These are phyloP conservation scores for Cladosporium sp. DNA, from an alignment of 2,329 filamentous ascomycete species.

Conservation along the genomic window DNA sequence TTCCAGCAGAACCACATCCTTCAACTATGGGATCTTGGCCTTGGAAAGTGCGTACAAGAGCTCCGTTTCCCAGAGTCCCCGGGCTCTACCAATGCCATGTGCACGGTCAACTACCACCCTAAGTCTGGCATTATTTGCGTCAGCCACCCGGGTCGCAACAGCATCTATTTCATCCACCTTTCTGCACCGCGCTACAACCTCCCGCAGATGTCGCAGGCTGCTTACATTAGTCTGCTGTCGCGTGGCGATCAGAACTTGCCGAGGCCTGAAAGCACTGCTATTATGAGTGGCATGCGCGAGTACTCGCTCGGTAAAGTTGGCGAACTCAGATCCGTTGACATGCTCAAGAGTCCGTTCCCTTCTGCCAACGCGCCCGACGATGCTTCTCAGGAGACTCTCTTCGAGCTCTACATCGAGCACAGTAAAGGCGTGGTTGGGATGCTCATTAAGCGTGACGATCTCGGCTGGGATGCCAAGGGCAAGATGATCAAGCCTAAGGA, in stretches of 20 bases:
- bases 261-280: slow-evolving; percentile 88
- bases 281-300: slow-evolving; percentile 94
- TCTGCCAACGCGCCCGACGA: slow-evolving; percentile 56
- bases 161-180: slow-evolving; percentile 92
- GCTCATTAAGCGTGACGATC: slow-evolving; percentile 77
- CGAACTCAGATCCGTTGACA: slow-evolving; percentile 81
- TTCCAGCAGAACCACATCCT: slow-evolving; percentile 99
- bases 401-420: slow-evolving; percentile 96
- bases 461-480: slow-evolving; percentile 88
- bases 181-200: slow-evolving; percentile 91
- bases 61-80: slow-evolving; percentile 78
- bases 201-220: slow-evolving; percentile 73
- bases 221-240: slow-evolving; percentile 75
- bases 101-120: slow-evolving; percentile 92
- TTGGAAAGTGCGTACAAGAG: slow-evolving; percentile 94
- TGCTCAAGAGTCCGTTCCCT: slow-evolving; percentile 66
- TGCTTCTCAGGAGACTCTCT: slow-evolving; percentile 68
- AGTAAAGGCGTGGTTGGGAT: slow-evolving; percentile 93
- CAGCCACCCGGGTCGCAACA: slow-evolving; percentile 94
- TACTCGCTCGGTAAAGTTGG: slow-evolving; percentile 87
- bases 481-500: slow-evolving; percentile 78
- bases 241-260: slow-evolving; percentile 68
- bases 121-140: slow-evolving; percentile 89
- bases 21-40: slow-evolving; percentile 94
- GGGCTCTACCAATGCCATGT: slow-evolving; percentile 95